phyloP scores from a whole-genome alignment of 73 alveolate species.

The Urostyla sp. region DNA sequence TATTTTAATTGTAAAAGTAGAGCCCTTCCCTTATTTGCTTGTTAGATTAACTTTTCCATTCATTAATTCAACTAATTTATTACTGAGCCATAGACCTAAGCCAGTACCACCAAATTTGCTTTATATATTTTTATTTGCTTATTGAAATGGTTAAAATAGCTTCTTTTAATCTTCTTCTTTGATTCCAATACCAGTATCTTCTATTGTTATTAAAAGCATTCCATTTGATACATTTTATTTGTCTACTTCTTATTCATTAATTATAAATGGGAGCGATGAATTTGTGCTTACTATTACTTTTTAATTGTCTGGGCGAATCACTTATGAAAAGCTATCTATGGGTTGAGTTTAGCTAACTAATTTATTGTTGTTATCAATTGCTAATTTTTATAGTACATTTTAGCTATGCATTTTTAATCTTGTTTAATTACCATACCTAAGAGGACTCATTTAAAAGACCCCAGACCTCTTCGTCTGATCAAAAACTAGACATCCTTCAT shows the following conservation, averaged over 20 bases:
- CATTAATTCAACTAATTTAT: slow-evolving; percentile 39
- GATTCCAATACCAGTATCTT: slow-evolving; percentile 47
- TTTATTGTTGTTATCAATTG: neutral
- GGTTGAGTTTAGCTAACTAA: too few relatives aligned
- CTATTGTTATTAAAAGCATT: neutral
- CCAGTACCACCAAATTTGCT: slow-evolving; percentile 68
- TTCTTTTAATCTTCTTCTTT: slow-evolving; percentile 42
- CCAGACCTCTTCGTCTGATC: too few relatives aligned
- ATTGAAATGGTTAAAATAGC: slow-evolving; percentile 50
- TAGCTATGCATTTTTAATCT: neutral
- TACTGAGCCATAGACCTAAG: slow-evolving; percentile 58
- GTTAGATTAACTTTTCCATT: slow-evolving; percentile 24
- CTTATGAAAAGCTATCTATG: neutral
- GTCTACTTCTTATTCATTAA: slow-evolving; percentile 15
- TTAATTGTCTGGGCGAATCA: neutral
- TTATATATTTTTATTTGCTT: slow-evolving; percentile 43
- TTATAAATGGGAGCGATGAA: neutral
- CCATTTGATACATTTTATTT: neutral
- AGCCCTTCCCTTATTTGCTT: slow-evolving; percentile 18
- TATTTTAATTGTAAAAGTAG: slow-evolving; percentile 26
- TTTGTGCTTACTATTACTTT: neutral
- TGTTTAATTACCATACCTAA: too few relatives aligned
- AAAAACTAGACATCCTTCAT: too few relatives aligned
- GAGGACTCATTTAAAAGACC: too few relatives aligned
- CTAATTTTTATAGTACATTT: neutral